Conservation (phyloP, 75 land plant genomes). For the Cryptomeria japonica region DNA sequence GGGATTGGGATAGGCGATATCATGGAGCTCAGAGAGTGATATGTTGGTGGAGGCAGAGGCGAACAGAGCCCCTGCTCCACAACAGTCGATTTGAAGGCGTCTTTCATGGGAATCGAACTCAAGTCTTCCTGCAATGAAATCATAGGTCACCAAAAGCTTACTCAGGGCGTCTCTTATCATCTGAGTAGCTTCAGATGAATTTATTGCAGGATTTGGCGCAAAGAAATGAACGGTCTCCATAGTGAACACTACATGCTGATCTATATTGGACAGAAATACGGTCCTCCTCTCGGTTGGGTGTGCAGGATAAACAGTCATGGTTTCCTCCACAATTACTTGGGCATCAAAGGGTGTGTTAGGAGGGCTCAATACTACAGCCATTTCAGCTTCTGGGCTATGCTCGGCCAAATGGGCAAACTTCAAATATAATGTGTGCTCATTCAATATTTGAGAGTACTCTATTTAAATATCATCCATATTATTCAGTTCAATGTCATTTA, state of each 20-base stretch:
- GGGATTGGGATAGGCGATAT: too few species aligned
- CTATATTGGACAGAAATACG: conserved; percentile 60
- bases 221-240: conserved; percentile 65
- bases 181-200: not conserved
- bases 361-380: too few species aligned
- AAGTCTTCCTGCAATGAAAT: conserved; percentile 51
- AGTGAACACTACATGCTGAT: conserved; percentile 45
- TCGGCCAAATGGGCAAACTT: too few species aligned
- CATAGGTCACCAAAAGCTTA: conserved; percentile 34
- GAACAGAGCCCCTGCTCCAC: conserved; percentile 34
- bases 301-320: not conserved
- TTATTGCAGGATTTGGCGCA: not conserved
- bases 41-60: conserved; percentile 18
- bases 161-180: not conserved
- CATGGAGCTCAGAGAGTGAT: not conserved
- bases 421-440: too few species aligned
- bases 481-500: too few species aligned
- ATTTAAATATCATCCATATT: too few species aligned
- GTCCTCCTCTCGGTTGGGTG: conserved; percentile 22
- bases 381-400: too few species aligned
- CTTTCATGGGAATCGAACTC: conserved; percentile 1
- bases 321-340: not conserved
- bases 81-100: conserved; percentile 36
- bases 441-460: too few species aligned
- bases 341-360: too few species aligned